Conservation (phyloP, 495 filamentous ascomycete genomes). For the Pseudomonodictys pantanalensis region DNA sequence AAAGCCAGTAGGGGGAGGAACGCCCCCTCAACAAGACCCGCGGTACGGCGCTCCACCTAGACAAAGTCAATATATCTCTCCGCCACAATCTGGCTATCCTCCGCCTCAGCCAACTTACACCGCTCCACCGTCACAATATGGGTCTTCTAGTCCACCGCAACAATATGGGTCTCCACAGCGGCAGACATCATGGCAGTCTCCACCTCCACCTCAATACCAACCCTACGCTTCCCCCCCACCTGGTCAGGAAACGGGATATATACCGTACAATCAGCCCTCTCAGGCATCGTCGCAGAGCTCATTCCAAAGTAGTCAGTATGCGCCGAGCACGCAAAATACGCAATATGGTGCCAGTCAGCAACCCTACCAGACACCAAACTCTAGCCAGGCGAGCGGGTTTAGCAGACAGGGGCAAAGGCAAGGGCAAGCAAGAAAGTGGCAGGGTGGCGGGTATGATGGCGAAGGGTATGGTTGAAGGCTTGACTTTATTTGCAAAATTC, state of each 20-base stretch:
- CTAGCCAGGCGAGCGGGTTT: neutral
- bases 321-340: neutral
- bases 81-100: neutral
- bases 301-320: neutral
- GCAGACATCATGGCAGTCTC: neutral
- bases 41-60: neutral
- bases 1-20: neutral
- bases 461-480: neutral
- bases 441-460: neutral
- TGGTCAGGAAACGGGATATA: neutral
- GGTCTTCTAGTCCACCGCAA: neutral
- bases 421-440: neutral
- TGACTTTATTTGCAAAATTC: too few species aligned
- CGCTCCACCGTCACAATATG: neutral
- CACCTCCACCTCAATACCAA: neutral
- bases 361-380: neutral
- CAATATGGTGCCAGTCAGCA: slow-evolving; percentile 1
- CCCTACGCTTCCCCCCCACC: neutral
- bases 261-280: neutral
- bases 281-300: neutral
- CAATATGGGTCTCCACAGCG: neutral
- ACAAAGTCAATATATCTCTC: neutral
- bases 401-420: neutral
- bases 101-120: neutral
- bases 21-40: neutral